Base-by-base conservation (phyloP, 2,329 filamentous ascomycete species). In the Cladobotryum protrusum region DNA sequence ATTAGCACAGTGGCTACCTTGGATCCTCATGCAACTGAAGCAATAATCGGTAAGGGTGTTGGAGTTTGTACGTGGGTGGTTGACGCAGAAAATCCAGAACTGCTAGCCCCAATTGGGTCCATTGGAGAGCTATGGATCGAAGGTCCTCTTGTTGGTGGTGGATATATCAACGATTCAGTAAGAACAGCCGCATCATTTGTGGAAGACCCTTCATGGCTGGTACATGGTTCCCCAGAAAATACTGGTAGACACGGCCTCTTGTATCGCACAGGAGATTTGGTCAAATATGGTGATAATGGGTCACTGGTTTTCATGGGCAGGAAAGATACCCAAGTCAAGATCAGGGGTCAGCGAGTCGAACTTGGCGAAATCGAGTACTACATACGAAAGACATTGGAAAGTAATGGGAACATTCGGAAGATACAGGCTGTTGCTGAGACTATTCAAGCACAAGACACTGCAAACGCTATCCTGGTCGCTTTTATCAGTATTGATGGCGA, bases 51-150 rank as follows among this genome's bases (percentile, higher is more conserved):
- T 8, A 29, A 29, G 11, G 24, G 24, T 9, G 11, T 6, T 9
- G 24, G 24, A 29, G 24, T 29, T 6, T 29, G 24, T 29, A 29
- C 60, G 13, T 42, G 40, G 40, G 19, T 42, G n/a, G 17, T 42
- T 14, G n/a, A 42, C 20, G 7, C 40, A 8, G 40, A 17, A 24
- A 24, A 42, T 20, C 13, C 4, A 6, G 13, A 20, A 17, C 17
- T 18, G 5, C 40, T 42, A 14, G 13, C 19, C n/a, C 40, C 40
- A 18, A 42, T 42, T 17, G 40, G 40, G 13, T 9, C 40, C 17
- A 20, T 24, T 18, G 40, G 40, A 42, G 58, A 60, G 37, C 48
- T 59, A 1, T 40, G 57, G 3, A 46, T 59, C 14, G 56, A 59
- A 42, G 54, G 55, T 1, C 48, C 52, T 3, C 36, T 50, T 2